Evolutionary conservation across 768 basidiomycete genomes (phyloP).

Genomic region (Russula sp.): DNA sequence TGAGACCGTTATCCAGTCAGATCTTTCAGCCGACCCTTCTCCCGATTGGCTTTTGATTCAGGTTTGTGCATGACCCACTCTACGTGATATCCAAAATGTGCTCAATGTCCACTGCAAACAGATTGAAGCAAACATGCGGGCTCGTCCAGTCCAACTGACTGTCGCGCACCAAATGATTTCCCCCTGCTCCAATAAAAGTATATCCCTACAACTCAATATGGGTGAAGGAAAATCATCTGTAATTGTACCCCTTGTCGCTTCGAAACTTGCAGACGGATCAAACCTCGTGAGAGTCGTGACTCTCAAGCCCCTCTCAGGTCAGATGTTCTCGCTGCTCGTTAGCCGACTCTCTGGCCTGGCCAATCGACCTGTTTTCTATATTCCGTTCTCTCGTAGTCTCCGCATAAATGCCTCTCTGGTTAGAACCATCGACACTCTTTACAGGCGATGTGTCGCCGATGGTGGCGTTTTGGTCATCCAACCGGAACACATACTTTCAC

Average conservation of each 20-base stretch:
- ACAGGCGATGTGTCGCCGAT: slow-evolving; percentile 35
- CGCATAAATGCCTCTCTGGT: slow-evolving; percentile 23
- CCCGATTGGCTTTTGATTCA: neutral
- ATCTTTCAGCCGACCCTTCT: neutral
- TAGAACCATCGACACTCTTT: slow-evolving; percentile 29
- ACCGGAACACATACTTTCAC: slow-evolving; percentile 30
- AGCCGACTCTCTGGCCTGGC: slow-evolving; percentile 38
- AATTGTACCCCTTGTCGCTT: neutral
- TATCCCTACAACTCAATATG: neutral
- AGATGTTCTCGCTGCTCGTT: slow-evolving; percentile 44
- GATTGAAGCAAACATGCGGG: neutral
- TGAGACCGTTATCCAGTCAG: neutral
- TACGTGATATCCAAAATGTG: neutral
- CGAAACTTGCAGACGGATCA: slow-evolving; percentile 36
- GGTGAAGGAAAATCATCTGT: neutral
- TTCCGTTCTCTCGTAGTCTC: slow-evolving; percentile 45
- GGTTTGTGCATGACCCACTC: neutral
- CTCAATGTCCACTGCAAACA: neutral
- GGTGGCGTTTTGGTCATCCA: slow-evolving; percentile 43
- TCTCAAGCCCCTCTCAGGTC: slow-evolving; percentile 39
- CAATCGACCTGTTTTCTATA: slow-evolving; percentile 41
- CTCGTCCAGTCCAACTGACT: neutral
- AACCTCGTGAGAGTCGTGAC: slow-evolving; percentile 44
- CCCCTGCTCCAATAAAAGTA: neutral
- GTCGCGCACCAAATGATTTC: neutral